These are phyloP conservation scores for Penicillium soppii DNA, from an alignment of 495 filamentous ascomycete species.

Conservation along the genomic window DNA sequence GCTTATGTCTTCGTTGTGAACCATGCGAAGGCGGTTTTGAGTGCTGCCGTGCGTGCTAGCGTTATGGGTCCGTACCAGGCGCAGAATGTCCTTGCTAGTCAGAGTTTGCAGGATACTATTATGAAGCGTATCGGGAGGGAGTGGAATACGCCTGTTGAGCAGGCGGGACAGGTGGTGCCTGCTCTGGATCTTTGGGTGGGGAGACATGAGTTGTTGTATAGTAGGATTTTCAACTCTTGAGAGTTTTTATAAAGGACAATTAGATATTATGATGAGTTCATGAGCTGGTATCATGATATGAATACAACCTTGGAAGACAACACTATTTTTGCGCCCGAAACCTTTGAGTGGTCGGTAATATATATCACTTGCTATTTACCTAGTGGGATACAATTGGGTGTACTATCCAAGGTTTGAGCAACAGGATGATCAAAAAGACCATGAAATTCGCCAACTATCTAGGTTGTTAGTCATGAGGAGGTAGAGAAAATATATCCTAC, in stretches of 20 bases:
- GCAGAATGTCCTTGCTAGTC: conserved; percentile 75
- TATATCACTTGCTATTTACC: no score
- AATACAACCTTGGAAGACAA: no score
- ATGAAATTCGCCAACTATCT: no score
- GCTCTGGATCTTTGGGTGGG: conserved; percentile 93
- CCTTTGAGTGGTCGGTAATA: no score
- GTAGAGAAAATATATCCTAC: no score
- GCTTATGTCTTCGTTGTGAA: conserved; percentile 84
- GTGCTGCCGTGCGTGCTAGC: conserved; percentile 83
- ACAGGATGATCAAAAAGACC: no score
- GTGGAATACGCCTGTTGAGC: conserved; percentile 58
- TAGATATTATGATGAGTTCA: not conserved
- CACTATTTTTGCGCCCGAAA: no score
- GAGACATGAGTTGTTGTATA: conserved; percentile 92
- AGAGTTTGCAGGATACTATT: conserved; percentile 60
- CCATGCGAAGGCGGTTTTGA: conserved; percentile 84
- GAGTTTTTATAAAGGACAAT: not conserved
- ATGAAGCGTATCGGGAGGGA: conserved; percentile 60
- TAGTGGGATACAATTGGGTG: no score
- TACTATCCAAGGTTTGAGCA: no score
- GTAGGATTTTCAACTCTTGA: conserved; percentile 89
- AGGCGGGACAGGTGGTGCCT: conserved; percentile 85
- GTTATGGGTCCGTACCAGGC: conserved; percentile 93
- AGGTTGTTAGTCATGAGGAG: no score
- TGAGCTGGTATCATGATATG: not conserved